Conservation (phyloP, 2,329 filamentous ascomycete genomes). For the Aspergillus thermomutatus region DNA sequence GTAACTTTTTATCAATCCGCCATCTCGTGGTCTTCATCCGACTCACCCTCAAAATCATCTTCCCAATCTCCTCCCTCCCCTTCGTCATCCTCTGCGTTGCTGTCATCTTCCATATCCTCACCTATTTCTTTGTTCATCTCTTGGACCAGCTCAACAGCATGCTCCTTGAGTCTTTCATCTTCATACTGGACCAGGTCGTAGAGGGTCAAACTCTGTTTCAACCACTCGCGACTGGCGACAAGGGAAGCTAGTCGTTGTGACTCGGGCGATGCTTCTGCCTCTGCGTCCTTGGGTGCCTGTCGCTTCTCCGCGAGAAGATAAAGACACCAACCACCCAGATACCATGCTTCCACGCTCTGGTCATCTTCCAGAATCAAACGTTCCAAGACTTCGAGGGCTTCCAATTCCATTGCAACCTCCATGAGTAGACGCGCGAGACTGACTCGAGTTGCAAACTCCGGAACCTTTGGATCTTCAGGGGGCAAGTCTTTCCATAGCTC, state of each 20-base stretch:
- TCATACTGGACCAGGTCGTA: constrained; percentile 76
- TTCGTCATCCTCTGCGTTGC: constrained; percentile 55
- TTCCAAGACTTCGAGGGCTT: constrained; percentile 81
- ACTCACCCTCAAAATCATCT: constrained; percentile 54
- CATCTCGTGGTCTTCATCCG: constrained; percentile 54
- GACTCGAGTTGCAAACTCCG: constrained; percentile 82
- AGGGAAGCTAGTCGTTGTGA: constrained; percentile 61
- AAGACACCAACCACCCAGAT: constrained; percentile 90
- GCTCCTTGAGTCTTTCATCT: constrained; percentile 44
- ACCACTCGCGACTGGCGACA: constrained; percentile 75
- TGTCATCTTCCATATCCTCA: constrained; percentile 54
- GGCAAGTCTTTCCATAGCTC: constrained; percentile 78
- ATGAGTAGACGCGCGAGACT: constrained; percentile 81
- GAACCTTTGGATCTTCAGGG: constrained; percentile 67
- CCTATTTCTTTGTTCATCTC: constrained; percentile 64
- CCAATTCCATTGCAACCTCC: constrained; percentile 81
- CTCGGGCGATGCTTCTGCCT: constrained; percentile 35
- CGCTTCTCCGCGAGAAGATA: constrained; percentile 60
- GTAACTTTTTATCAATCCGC: constrained; percentile 41
- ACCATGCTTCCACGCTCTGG: constrained; percentile 92
- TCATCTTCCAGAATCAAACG: constrained; percentile 85
- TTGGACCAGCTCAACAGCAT: constrained; percentile 43
- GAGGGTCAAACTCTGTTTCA: constrained; percentile 76
- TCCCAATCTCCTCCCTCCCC: constrained; percentile 52
- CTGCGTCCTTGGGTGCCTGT: constrained; percentile 36